Conservation (phyloP, 78 protist genomes). For the Ministeria vibrans region DNA sequence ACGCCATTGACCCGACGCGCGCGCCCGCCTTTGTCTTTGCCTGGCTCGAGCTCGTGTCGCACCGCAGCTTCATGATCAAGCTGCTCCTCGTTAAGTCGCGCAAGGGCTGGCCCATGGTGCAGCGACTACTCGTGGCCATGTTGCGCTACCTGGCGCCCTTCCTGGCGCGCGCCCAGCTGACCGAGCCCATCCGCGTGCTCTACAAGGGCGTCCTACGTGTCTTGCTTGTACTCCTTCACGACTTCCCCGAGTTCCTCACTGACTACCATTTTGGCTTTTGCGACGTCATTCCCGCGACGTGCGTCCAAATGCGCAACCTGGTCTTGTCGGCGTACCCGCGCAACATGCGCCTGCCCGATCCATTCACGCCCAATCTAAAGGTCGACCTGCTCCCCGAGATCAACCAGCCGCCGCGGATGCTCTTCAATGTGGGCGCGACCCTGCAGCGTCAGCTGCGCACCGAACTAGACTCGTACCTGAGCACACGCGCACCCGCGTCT, state of each 20-base stretch:
- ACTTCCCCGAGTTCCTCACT: slow-evolving; percentile 98
- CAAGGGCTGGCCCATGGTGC: slow-evolving; percentile 69
- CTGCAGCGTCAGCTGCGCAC: slow-evolving; percentile 37
- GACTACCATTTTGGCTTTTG: slow-evolving; percentile 86
- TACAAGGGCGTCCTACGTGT: slow-evolving; percentile 74
- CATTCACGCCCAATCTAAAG: slow-evolving; percentile 86
- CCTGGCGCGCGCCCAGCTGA: slow-evolving; percentile 58
- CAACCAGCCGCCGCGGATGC: slow-evolving; percentile 67
- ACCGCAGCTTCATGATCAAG: slow-evolving; percentile 84
- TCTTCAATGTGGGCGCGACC: slow-evolving; percentile 34
- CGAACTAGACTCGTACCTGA: slow-evolving; percentile 67
- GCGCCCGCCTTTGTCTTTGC: slow-evolving; percentile 93
- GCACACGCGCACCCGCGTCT: slow-evolving; percentile 39
- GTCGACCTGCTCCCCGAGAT: slow-evolving; percentile 89
- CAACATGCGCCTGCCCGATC: slow-evolving; percentile 92
- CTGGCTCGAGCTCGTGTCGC: slow-evolving; percentile 92
- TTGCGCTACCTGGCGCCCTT: slow-evolving; percentile 83
- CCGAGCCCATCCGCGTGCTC: slow-evolving; percentile 62
- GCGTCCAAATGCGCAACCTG: slow-evolving; percentile 93
- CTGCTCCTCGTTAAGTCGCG: slow-evolving; percentile 44
- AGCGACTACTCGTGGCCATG: slow-evolving; percentile 67
- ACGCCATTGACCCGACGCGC: slow-evolving; percentile 70
- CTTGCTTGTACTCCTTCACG: slow-evolving; percentile 90
- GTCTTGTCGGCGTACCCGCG: slow-evolving; percentile 93
- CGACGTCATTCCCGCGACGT: slow-evolving; percentile 87